Evolutionary conservation across 2,329 filamentous ascomycete species (phyloP), one percentile per base, ranked within the genome.

Genomic region (Fusarium transvaalense): DNA sequence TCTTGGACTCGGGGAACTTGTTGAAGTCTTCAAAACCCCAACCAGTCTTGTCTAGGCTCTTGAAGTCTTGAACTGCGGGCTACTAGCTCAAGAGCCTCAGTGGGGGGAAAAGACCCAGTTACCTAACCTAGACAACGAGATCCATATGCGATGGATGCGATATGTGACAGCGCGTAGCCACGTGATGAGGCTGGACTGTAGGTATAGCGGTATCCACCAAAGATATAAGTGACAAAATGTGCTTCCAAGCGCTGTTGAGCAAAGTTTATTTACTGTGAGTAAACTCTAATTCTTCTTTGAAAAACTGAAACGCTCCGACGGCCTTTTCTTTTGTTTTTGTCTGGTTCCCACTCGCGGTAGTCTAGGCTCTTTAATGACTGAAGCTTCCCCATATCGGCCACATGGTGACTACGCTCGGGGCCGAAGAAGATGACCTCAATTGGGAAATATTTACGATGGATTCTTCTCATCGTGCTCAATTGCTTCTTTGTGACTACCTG

Each of bases 151-250:
- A 45, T 51, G n/a, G n/a, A n/a, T 25, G 23, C 65, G 45, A 32
- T 35, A 45, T 74, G 65, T 66, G 74, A 74, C 71, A 70, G 67
- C 66, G 67, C 63, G 50, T 51, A 52, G 10, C 46, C 73, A 76
- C 74, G 73, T 76, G 74, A 76, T 45, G 35, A 48, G 55, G 46
- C 25, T 47, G 38, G 29, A 29, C n/a, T 6, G 23, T 25, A 25
- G 5, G 5, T 25, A 25, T 25, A 25, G 6, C 6, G 6, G 23
- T 25, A 23, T 50, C 25, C n/a, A 37, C 50, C 32, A 56, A 10
- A 21, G 37, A 19, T 61, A n/a, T 19, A 12, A 31, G 56, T 46
- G 46, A 55, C 46, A 61, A 61, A 61, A 61, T 46, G 39, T 39
- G 42, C 27, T 23, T 10, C 41, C 42, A 57, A 27, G 14, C n/a